Evolutionary conservation across 1,139 yeast species (phyloP).

Genomic region (Tardiomyces depauwii): DNA sequence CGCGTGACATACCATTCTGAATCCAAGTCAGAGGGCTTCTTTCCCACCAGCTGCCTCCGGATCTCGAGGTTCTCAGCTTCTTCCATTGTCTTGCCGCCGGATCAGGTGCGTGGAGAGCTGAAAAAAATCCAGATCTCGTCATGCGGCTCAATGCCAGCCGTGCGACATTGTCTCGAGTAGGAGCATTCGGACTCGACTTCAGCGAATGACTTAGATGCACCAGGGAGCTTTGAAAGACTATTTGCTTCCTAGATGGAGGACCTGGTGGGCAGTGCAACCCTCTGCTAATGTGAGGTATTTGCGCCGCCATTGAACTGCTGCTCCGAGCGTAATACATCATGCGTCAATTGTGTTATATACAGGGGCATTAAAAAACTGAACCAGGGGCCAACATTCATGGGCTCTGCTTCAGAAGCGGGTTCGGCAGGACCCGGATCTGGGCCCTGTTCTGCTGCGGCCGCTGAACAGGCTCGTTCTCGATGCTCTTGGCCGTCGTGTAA

Average conservation of each 20-base stretch:
- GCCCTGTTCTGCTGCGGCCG: background rate
- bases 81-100: background rate
- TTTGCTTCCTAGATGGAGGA: too few relatives aligned
- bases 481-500: slow-evolving; percentile 26
- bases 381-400: too few relatives aligned
- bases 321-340: too few relatives aligned
- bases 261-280: too few relatives aligned
- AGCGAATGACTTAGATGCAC: too few relatives aligned
- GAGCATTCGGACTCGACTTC: too few relatives aligned
- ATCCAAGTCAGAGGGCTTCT: slow-evolving; percentile 11
- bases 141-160: background rate
- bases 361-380: too few relatives aligned
- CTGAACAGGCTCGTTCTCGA: slow-evolving; percentile 3
- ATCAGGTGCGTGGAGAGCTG: background rate
- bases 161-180: too few relatives aligned
- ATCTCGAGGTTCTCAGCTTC: slow-evolving; percentile 6
- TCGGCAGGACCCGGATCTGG: background rate
- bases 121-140: background rate
- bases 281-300: too few relatives aligned
- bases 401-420: background rate
- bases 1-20: slow-evolving; percentile 12
- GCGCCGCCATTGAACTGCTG: too few relatives aligned
- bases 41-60: slow-evolving; percentile 9
- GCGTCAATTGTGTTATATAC: too few relatives aligned
- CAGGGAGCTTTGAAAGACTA: too few relatives aligned